Evolutionary conservation across 352 stramenopile species (phyloP), one percentile per base, ranked within the genome.

Genomic region (Peronosclerospora sorghi): DNA sequence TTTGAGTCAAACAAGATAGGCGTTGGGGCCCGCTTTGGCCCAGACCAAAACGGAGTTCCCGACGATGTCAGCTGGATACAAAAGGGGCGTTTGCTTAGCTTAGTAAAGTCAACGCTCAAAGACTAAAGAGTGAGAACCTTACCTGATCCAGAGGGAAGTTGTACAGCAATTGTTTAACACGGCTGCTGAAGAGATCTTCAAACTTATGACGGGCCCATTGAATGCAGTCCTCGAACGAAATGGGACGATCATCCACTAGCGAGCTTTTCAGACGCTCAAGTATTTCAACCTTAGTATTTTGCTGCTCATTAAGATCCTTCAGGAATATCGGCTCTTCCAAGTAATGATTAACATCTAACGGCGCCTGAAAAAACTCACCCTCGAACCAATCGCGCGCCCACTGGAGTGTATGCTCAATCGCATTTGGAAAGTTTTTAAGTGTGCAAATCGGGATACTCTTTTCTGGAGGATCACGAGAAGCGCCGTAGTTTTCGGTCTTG

Each of bases 361-460:
- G 84, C 9, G 78, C 81, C 54, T 99, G 94, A 55, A 97, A 97
- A 68, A 99, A 99, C 41, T 94, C 85, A 15, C 95, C 96, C 67
- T 99, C 95, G 65, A 99, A 99, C 79, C 91, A 98, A 67, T 99
- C 96, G 27, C 96, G 84, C 18, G 96, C 95, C 95, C 96, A 99
- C 60, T 98, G 93, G 12, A 99, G 65, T 12, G 94, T 98, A 70
- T 99, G 96, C 51, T 99, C 94, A 58, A 99, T 99, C 35, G 97
- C 88, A 65, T 99, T 98, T 2, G 96, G 97, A 55, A 99, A 99
- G 71, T 99, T 99, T 73, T 99, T 99, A 15, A 99, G 72, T 1
- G 97, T 99, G 58, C 97, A 99, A 39, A 99, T 96, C 7, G 96
- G 96, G 59, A 99, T 98, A 41, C 82, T 96, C 71, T 99, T 98